A percentile compares a stretch with the other conserved stretches of the same genome.
Conservation (phyloP, 2,329 filamentous ascomycete genomes). For the Hirsutella rhossiliensis region DNA sequence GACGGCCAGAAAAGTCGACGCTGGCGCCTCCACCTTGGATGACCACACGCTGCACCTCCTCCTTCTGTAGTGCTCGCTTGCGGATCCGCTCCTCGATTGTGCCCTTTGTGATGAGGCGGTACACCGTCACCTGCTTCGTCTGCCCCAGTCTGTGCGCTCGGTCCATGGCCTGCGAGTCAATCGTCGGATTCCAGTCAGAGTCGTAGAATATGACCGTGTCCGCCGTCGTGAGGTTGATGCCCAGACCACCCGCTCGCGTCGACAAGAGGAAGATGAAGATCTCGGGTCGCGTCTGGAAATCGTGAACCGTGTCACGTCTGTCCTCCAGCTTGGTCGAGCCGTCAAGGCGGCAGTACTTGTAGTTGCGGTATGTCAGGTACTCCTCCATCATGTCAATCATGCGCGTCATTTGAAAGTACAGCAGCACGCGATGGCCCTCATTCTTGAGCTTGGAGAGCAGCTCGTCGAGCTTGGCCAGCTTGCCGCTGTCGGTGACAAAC, state of each 20-base stretch:
- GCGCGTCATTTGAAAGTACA: constrained; percentile 99
- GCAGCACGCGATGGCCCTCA: constrained; percentile 78
- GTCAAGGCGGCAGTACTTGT: constrained; percentile 94
- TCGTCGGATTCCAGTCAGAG: constrained; percentile 98
- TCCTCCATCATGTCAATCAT: constrained; percentile 99
- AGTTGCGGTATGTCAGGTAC: constrained; percentile 96
- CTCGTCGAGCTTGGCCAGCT: constrained; percentile 81
- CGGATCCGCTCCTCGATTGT: constrained; percentile 98
- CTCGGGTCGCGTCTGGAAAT: constrained; percentile 88
- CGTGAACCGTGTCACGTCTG: constrained; percentile 86
- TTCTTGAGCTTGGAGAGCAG: constrained; percentile 84
- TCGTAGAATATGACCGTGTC: constrained; percentile 99
- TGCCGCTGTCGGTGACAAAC: constrained; percentile 95
- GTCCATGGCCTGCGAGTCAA: constrained; percentile 98
- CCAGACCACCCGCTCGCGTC: constrained; percentile 90
- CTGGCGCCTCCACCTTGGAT: constrained; percentile 84
- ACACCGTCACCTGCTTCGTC: constrained; percentile 91
- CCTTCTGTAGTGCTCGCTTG: constrained; percentile 93
- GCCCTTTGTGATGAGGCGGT: constrained; percentile 89
- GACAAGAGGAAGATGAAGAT: constrained; percentile 97
- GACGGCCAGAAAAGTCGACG: constrained; percentile 92
- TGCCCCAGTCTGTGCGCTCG: constrained; percentile 95
- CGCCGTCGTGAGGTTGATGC: constrained; percentile 92
- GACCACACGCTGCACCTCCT: constrained; percentile 95
- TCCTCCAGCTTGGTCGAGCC: constrained; percentile 97